phyloP scores from a whole-genome alignment of 1,284 basidiomycete genomes.

The Cryptococcus amylolentus region DNA sequence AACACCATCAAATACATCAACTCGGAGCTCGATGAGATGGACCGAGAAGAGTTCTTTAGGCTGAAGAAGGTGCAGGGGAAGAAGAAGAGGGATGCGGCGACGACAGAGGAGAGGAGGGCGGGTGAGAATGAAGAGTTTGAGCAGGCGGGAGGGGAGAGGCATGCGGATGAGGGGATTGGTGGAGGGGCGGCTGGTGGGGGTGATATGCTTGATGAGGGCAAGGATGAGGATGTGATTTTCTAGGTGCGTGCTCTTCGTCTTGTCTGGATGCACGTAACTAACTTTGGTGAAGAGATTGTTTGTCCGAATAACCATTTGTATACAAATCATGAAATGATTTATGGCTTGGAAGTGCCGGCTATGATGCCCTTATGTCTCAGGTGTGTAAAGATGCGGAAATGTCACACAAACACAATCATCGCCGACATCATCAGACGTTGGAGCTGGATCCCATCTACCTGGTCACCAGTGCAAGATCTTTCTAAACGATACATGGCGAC shows the following conservation, averaged over 20 bases:
- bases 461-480: too few relatives aligned
- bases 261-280: too few relatives aligned
- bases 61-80: slow-evolving; percentile 96
- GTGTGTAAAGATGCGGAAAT: not conserved
- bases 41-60: slow-evolving; percentile 95
- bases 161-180: slow-evolving; percentile 47
- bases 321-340: too few relatives aligned
- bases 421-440: too few relatives aligned
- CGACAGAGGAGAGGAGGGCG: slow-evolving; percentile 27
- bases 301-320: too few relatives aligned
- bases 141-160: slow-evolving; percentile 46
- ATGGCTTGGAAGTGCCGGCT: not conserved
- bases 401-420: not conserved
- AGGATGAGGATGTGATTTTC: slow-evolving; percentile 90
- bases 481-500: not conserved
- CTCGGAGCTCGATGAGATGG: slow-evolving; percentile 96
- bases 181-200: slow-evolving; percentile 44
- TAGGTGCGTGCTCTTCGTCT: slow-evolving; percentile 41
- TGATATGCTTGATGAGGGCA: slow-evolving; percentile 69
- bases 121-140: slow-evolving; percentile 27
- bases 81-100: slow-evolving; percentile 73
- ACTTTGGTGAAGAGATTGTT: too few relatives aligned
- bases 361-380: not conserved
- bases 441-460: too few relatives aligned
- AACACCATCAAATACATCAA: slow-evolving; percentile 98